Conservation (phyloP, 148 eudicot species). For the Spergularia bocconei region DNA sequence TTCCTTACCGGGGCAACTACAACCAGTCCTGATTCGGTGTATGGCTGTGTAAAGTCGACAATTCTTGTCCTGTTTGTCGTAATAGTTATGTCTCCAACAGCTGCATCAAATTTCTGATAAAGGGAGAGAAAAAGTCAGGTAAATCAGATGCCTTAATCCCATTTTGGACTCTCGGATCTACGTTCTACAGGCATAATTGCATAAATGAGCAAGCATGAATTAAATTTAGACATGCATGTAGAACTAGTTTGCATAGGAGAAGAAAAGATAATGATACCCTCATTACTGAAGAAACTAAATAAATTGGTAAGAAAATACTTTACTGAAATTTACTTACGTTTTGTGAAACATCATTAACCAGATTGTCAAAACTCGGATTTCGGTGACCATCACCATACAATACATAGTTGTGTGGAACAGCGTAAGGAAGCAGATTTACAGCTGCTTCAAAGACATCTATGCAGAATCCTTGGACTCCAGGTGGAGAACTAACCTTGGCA, state of each 20-base stretch:
- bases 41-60: slow-evolving; percentile 89
- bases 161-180: background rate
- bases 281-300: background rate
- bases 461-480: slow-evolving; percentile 77
- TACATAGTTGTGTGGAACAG: slow-evolving; percentile 65
- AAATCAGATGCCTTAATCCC: background rate
- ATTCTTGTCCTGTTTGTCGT: slow-evolving; percentile 67
- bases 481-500: slow-evolving; percentile 48
- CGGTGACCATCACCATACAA: slow-evolving; percentile 66
- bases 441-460: slow-evolving; percentile 96
- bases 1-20: slow-evolving; percentile 56
- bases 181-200: background rate
- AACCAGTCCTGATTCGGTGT: slow-evolving; percentile 63
- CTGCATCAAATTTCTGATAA: slow-evolving; percentile 75
- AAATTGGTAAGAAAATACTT: background rate
- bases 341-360: slow-evolving; percentile 56
- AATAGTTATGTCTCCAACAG: slow-evolving; percentile 76
- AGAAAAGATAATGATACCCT: background rate
- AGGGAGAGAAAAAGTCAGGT: slow-evolving; percentile 6
- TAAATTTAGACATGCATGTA: background rate
- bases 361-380: slow-evolving; percentile 53
- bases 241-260: background rate
- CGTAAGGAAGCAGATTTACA: slow-evolving; percentile 63
- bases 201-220: background rate
- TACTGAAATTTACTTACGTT: slow-evolving; percentile 47